Evolutionary conservation across 2,329 filamentous ascomycete species (phyloP).

Genomic region (Colletotrichum australisinense): DNA sequence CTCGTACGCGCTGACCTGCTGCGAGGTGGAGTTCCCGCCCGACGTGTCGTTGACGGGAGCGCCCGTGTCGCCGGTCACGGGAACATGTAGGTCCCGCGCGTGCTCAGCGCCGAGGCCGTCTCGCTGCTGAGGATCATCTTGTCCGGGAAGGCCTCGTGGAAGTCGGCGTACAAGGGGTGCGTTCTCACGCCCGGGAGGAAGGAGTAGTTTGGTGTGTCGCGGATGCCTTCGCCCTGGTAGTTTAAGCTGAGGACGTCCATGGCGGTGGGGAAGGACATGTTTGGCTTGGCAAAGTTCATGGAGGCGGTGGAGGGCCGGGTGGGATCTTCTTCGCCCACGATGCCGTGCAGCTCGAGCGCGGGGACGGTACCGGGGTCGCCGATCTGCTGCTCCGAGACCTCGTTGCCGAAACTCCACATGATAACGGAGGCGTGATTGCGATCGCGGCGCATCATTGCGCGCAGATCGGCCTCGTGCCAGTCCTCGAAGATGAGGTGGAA

Average conservation of each 20-base stretch:
- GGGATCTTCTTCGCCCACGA: conserved; percentile 58
- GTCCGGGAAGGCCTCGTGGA: conserved; percentile 56
- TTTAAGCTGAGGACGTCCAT: conserved; percentile 64
- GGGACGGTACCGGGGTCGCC: conserved; percentile 45
- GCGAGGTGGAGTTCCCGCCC: conserved; percentile 50
- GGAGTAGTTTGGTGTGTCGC: conserved; percentile 44
- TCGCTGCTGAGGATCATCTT: conserved; percentile 60
- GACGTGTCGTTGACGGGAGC: conserved; percentile 50
- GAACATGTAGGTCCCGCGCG: conserved; percentile 64
- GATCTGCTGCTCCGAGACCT: conserved; percentile 59
- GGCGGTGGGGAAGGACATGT: conserved; percentile 49
- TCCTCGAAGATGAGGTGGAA: conserved; percentile 63
- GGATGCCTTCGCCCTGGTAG: conserved; percentile 65
- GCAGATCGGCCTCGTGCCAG: conserved; percentile 65
- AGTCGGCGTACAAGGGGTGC: conserved; percentile 50
- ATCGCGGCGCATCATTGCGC: conserved; percentile 63
- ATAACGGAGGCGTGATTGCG: conserved; percentile 65
- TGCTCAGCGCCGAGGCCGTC: conserved; percentile 57
- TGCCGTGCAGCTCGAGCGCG: conserved; percentile 51
- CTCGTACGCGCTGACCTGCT: conserved; percentile 62
- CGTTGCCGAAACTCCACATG: conserved; percentile 66
- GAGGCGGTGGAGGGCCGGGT: conserved; percentile 57
- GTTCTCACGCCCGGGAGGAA: conserved; percentile 44
- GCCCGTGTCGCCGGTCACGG: conserved; percentile 53
- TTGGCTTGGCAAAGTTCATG: conserved; percentile 58